Evolutionary conservation across 2,329 filamentous ascomycete species (phyloP).

Genomic region (Colletotrichum sp.): DNA sequence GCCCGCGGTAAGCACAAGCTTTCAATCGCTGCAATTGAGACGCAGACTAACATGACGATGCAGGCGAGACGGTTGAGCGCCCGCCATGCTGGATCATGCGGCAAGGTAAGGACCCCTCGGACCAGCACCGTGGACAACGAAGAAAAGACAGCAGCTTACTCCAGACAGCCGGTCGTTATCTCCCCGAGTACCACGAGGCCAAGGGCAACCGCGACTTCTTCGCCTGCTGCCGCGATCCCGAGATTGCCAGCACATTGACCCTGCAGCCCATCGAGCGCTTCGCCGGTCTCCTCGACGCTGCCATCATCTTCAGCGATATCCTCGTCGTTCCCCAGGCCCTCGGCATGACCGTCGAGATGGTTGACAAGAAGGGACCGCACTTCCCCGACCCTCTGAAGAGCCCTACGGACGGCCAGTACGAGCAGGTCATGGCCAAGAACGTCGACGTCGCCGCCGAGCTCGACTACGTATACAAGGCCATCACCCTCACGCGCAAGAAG

Average conservation of each 20-base stretch:
- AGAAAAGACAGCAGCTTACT: background rate
- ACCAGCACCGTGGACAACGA: background rate
- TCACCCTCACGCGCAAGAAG: slow-evolving; percentile 89
- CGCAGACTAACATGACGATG: slow-evolving; percentile 25
- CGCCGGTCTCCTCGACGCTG: slow-evolving; percentile 88
- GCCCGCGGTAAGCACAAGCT: slow-evolving; percentile 73
- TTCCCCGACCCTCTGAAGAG: slow-evolving; percentile 85
- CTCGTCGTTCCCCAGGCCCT: slow-evolving; percentile 97
- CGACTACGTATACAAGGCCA: slow-evolving; percentile 94
- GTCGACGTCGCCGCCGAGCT: slow-evolving; percentile 88
- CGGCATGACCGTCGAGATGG: slow-evolving; percentile 98
- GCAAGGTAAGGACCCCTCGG: slow-evolving; percentile 70
- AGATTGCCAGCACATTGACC: slow-evolving; percentile 91
- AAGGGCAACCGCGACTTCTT: slow-evolving; percentile 95
- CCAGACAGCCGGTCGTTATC: slow-evolving; percentile 83
- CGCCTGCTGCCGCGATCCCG: slow-evolving; percentile 92
- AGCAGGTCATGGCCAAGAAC: slow-evolving; percentile 73
- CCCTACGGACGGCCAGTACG: slow-evolving; percentile 85
- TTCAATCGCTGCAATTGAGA: background rate
- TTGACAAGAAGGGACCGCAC: slow-evolving; percentile 95
- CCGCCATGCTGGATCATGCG: slow-evolving; percentile 99
- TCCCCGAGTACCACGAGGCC: slow-evolving; percentile 96
- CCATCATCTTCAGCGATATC: slow-evolving; percentile 99
- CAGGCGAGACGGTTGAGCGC: slow-evolving; percentile 89
- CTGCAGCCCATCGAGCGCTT: slow-evolving; percentile 95